A percentile compares a stretch with the other conserved stretches of the same genome.
These are phyloP conservation scores for Spizellomyces sp. DNA, from an alignment of 192 early-diverging fungal species.

Conservation along the genomic window DNA sequence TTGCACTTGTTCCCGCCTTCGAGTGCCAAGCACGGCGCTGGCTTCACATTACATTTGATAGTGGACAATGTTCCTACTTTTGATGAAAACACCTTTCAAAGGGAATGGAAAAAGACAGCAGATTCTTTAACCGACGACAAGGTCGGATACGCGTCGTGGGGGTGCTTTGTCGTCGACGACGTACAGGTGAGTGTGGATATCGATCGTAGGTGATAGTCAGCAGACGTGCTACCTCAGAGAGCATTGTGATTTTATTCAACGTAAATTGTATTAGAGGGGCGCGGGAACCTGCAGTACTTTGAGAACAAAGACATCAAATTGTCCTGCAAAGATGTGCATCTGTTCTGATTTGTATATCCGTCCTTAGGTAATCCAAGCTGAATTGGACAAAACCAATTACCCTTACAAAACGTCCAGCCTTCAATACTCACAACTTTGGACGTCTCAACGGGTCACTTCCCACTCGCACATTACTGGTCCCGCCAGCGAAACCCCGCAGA, in stretches of 20 bases:
- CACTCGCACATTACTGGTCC: background rate
- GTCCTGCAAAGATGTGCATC: background rate
- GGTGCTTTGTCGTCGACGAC: conserved; percentile 22
- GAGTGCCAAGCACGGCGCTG: conserved; percentile 23
- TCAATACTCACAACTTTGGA: background rate
- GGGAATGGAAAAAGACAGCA: conserved; percentile 12
- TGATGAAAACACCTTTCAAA: conserved; percentile 12
- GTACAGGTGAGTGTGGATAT: conserved; percentile 10
- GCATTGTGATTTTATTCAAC: no score
- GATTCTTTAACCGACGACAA: background rate
- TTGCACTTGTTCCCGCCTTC: conserved; percentile 59
- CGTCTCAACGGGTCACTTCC: no score
- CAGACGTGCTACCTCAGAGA: no score
- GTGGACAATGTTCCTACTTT: conserved; percentile 10
- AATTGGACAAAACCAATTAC: background rate
- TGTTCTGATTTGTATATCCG: background rate
- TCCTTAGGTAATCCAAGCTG: background rate
- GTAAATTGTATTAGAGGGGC: no score
- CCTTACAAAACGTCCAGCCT: background rate
- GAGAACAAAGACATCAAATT: background rate
- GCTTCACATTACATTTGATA: conserved; percentile 19
- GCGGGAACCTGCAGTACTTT: background rate
- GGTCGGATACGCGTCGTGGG: background rate
- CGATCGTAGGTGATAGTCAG: no score
- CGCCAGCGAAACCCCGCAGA: background rate